Percentiles rank a stretch among this genome's conserved stretches.
Evolutionary conservation across 257 asterid genomes (phyloP).

Genomic region (Rhazya stricta): DNA sequence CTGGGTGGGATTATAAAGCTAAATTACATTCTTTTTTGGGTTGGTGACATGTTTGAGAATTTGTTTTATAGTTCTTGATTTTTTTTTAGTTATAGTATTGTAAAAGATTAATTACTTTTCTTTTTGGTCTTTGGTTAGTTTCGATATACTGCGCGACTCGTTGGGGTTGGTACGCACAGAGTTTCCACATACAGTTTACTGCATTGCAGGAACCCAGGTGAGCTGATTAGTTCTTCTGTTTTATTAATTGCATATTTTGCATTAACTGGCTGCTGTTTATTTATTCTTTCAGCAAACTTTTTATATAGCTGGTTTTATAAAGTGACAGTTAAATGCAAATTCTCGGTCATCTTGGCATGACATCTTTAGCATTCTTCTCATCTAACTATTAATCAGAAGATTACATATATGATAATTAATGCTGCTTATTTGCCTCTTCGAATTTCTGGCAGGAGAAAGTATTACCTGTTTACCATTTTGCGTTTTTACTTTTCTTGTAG

Average conservation of each 20-base stretch:
- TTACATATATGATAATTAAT: not conserved
- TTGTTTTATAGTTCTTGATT: not conserved
- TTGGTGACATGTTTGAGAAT: not conserved
- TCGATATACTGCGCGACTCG: slow-evolving; percentile 76
- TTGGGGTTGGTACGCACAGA: slow-evolving; percentile 84
- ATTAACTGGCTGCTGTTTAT: not conserved
- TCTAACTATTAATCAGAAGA: not conserved
- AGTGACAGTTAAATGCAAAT: not conserved
- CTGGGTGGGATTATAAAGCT: not conserved
- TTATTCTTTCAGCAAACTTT: not conserved
- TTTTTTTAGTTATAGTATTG: not conserved
- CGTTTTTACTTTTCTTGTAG: slow-evolving; percentile 26
- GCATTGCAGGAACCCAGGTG: slow-evolving; percentile 92
- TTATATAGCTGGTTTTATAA: not conserved
- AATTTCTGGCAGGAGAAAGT: not conserved
- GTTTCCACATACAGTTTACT: slow-evolving; percentile 76
- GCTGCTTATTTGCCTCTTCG: not conserved
- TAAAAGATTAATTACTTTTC: slow-evolving; percentile 7
- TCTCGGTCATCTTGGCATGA: not conserved
- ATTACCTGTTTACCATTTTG: not conserved
- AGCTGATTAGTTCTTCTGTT: slow-evolving; percentile 12
- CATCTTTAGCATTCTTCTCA: not conserved
- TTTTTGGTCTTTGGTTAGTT: slow-evolving; percentile 50
- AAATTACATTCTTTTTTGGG: not conserved
- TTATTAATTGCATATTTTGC: not conserved